Conservation (phyloP, 2,329 filamentous ascomycete species). For the Leptographium lundbergii region DNA sequence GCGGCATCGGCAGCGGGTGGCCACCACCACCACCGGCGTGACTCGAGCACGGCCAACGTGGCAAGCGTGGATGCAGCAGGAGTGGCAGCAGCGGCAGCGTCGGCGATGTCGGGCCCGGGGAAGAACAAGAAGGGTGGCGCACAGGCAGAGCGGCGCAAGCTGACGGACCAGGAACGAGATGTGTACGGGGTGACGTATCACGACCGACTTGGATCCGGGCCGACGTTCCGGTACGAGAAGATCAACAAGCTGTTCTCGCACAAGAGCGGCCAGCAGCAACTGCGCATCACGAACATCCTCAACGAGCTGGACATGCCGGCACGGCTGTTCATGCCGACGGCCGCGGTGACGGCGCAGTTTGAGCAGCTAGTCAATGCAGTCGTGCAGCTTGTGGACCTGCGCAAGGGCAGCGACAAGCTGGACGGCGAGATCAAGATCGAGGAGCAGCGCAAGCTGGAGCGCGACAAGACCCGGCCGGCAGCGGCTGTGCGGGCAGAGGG, state of each 20-base stretch:
- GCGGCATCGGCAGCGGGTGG: slow-evolving; percentile 25
- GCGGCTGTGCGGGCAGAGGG: background rate
- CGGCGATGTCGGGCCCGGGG: slow-evolving; percentile 25
- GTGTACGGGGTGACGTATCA: slow-evolving; percentile 77
- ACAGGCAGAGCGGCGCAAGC: slow-evolving; percentile 49
- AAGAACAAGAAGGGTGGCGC: slow-evolving; percentile 36
- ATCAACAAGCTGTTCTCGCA: slow-evolving; percentile 67
- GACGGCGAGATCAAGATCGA: slow-evolving; percentile 56
- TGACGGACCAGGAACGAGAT: slow-evolving; percentile 62
- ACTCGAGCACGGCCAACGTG: slow-evolving; percentile 1
- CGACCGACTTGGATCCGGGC: slow-evolving; percentile 73
- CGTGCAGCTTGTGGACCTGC: slow-evolving; percentile 54
- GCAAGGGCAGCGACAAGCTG: slow-evolving; percentile 65
- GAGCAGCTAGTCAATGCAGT: slow-evolving; percentile 59
- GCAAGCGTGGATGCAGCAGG: slow-evolving; percentile 12
- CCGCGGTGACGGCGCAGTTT: slow-evolving; percentile 56
- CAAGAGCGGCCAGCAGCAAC: slow-evolving; percentile 63
- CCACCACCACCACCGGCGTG: slow-evolving; percentile 5
- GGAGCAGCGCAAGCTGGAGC: slow-evolving; percentile 42
- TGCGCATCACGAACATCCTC: slow-evolving; percentile 61
- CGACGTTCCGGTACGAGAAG: slow-evolving; percentile 79
- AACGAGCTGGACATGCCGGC: slow-evolving; percentile 58
- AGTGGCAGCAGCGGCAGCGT: slow-evolving; percentile 18
- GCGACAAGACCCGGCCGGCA: slow-evolving; percentile 22
- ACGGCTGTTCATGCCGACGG: slow-evolving; percentile 61